Conservation (phyloP, 345 rosid species). For the Euclidium syriacum region DNA sequence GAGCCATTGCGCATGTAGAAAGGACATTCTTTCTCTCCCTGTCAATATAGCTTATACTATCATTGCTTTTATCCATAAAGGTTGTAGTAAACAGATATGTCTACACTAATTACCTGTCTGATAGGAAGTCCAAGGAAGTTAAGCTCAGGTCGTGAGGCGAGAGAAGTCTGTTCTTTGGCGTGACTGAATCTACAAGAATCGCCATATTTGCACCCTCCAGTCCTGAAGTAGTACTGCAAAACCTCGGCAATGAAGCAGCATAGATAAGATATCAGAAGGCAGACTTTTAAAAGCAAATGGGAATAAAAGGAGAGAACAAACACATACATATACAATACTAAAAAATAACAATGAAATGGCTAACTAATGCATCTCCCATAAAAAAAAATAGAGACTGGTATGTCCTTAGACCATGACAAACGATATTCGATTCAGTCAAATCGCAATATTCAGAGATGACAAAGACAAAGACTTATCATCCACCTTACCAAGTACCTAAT, state of each 20-base stretch:
- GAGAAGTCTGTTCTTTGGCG: constrained; percentile 38
- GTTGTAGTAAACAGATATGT: constrained; percentile 5
- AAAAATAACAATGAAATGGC: neutral
- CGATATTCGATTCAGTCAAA: neutral
- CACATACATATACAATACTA: neutral
- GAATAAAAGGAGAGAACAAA: neutral
- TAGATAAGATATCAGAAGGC: constrained; percentile 5
- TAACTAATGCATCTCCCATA: neutral
- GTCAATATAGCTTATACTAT: constrained; percentile 26
- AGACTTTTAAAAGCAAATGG: neutral
- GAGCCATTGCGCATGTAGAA: constrained; percentile 97
- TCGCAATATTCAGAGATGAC: neutral
- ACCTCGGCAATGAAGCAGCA: constrained; percentile 11
- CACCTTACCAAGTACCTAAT: neutral
- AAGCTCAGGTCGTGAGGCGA: constrained; percentile 46
- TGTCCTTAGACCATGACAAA: neutral
- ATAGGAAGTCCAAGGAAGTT: constrained; percentile 95
- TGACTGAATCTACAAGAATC: constrained; percentile 86
- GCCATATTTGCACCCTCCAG: constrained; percentile 97
- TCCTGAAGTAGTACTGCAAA: constrained; percentile 85
- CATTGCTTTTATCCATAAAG: constrained; percentile 9
- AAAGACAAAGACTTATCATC: neutral
- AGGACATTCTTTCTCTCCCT: constrained; percentile 94
- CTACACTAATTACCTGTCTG: constrained; percentile 46
- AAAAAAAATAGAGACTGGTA: neutral